A percentile compares a stretch with the other conserved stretches of the same genome.
Conservation (phyloP, 2,329 filamentous ascomycete species). For the Talaromyces sp. region DNA sequence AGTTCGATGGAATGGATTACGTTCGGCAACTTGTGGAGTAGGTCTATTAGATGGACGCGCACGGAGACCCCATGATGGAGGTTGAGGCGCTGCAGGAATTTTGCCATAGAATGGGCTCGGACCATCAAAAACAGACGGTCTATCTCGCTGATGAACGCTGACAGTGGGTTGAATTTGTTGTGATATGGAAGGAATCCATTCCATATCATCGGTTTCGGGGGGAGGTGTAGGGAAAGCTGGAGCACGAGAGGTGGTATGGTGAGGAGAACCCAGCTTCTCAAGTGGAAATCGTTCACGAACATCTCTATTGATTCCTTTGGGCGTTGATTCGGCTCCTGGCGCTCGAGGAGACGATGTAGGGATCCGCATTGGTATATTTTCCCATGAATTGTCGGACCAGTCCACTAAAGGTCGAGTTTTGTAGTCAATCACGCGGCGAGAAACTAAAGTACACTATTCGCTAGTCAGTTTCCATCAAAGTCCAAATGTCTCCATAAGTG, state of each 20-base stretch:
- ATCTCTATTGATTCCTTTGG: constrained; percentile 17
- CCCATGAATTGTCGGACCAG: constrained; percentile 43
- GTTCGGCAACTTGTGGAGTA: constrained; percentile 38
- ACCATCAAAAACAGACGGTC: constrained; percentile 32
- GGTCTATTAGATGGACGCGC: constrained; percentile 36
- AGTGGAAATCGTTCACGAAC: constrained; percentile 41
- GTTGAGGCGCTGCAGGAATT: constrained; percentile 44
- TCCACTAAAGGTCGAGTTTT: constrained; percentile 46
- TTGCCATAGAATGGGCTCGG: constrained; percentile 49
- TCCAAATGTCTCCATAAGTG: not conserved
- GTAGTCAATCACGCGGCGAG: constrained; percentile 42
- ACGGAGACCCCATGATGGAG: constrained; percentile 45
- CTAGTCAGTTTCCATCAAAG: constrained; percentile 21
- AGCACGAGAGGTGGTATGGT: constrained; percentile 21
- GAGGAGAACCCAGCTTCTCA: constrained; percentile 40
- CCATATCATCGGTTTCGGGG: constrained; percentile 50
- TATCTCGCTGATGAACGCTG: constrained; percentile 33
- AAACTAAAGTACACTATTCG: constrained; percentile 40
- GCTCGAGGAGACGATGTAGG: constrained; percentile 20
- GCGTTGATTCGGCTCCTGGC: constrained; percentile 16
- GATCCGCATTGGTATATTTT: constrained; percentile 28
- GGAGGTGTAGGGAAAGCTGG: constrained; percentile 40
- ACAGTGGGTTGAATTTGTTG: constrained; percentile 37
- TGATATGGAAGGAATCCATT: constrained; percentile 53
- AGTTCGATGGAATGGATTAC: constrained; percentile 41